phyloP scores from a whole-genome alignment of 495 filamentous ascomycete species.

The Ramalina intermedia region DNA sequence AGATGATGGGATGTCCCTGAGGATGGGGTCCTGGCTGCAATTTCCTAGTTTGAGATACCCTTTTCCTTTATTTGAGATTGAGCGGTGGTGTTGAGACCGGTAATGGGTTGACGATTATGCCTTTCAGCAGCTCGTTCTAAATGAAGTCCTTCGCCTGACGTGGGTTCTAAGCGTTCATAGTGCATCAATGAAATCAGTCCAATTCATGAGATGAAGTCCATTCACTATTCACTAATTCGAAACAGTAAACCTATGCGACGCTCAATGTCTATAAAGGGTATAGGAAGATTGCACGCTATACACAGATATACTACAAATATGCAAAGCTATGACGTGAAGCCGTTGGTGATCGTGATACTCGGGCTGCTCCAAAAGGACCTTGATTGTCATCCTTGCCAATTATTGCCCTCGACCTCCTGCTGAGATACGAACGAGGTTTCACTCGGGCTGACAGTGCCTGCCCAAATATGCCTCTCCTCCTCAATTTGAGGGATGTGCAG shows the following conservation, averaged over 20 bases:
- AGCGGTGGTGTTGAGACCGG: too few relatives aligned
- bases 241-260: not conserved
- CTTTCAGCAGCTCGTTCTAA: too few relatives aligned
- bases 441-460: conserved; percentile 1
- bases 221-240: not conserved
- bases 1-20: not conserved
- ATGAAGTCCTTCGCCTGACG: too few relatives aligned
- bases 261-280: not conserved
- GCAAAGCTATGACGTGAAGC: not conserved
- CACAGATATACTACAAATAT: not conserved
- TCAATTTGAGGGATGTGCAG: conserved; percentile 6
- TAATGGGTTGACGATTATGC: too few relatives aligned
- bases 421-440: conserved; percentile 9
- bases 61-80: not conserved
- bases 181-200: too few relatives aligned
- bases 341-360: not conserved
- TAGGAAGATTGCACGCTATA: not conserved
- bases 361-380: not conserved
- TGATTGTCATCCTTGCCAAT: conserved; percentile 8
- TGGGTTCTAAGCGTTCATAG: too few relatives aligned
- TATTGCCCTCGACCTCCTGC: conserved; percentile 4
- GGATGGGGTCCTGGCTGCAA: not conserved
- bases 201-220: not conserved
- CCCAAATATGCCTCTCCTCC: conserved; percentile 11
- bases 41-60: not conserved